Evolutionary conservation across 2,329 filamentous ascomycete genomes (phyloP).

Genomic region (Colletotrichum lindemuthianum): DNA sequence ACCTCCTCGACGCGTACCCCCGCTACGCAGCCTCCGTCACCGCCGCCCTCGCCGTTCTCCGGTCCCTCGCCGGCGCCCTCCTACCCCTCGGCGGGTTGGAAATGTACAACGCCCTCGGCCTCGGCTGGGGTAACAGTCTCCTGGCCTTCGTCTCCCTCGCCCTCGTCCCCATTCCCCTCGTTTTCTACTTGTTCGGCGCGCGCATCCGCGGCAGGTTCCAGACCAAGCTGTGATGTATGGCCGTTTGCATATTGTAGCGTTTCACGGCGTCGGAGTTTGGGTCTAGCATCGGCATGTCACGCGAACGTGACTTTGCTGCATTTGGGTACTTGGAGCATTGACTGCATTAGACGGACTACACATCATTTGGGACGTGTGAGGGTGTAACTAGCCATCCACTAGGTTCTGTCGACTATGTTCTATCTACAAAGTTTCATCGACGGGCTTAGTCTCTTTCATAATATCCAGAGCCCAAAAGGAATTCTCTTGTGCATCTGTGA

Average conservation of each 20-base stretch:
- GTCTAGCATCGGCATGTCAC: neutral
- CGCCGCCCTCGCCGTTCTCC: constrained; percentile 50
- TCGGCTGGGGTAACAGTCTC: constrained; percentile 56
- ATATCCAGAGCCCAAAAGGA: no score
- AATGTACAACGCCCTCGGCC: constrained; percentile 51
- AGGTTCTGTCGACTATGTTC: no score
- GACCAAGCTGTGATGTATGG: constrained; percentile 3
- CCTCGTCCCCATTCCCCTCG: constrained; percentile 49
- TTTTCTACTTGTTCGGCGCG: constrained; percentile 51
- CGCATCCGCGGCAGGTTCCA: constrained; percentile 44
- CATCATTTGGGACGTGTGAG: no score
- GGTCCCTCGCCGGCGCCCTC: constrained; percentile 50
- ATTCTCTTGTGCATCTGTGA: no score
- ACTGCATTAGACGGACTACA: no score
- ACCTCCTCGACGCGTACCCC: constrained; percentile 66
- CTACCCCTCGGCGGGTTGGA: constrained; percentile 50
- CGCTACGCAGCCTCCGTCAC: constrained; percentile 51
- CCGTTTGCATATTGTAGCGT: neutral
- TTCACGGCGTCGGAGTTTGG: constrained; percentile 12
- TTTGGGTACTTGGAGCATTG: no score
- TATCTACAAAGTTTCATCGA: no score
- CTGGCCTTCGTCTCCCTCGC: constrained; percentile 51
- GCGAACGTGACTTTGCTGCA: no score
- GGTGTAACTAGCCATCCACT: no score
- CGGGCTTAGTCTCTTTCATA: no score